These are phyloP conservation scores for Astraeus odoratus DNA, from an alignment of 768 basidiomycete species.

Conservation along the genomic window DNA sequence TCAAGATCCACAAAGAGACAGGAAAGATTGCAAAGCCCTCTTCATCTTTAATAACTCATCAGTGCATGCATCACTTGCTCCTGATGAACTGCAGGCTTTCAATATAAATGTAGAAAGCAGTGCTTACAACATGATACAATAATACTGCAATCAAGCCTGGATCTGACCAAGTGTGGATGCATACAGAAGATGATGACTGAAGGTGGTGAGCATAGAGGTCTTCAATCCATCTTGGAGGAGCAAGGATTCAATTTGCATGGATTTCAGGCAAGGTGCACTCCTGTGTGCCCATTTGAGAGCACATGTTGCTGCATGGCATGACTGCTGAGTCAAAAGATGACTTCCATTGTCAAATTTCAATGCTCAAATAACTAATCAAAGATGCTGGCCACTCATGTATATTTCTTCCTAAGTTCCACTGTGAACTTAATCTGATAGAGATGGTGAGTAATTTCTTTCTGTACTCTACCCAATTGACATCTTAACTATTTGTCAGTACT, in stretches of 20 bases:
- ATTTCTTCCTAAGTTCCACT: conserved; percentile 13
- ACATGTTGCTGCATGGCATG: conserved; percentile 17
- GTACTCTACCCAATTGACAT: background rate
- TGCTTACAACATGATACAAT: conserved; percentile 12
- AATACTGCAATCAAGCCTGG: conserved; percentile 15
- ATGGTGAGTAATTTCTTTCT: conserved; percentile 5
- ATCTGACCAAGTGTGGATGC: conserved; percentile 1
- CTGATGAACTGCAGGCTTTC: conserved; percentile 18
- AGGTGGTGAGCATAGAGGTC: conserved; percentile 17
- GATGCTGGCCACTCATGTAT: conserved; percentile 12
- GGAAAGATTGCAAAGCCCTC: conserved; percentile 14
- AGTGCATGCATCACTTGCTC: conserved; percentile 4
- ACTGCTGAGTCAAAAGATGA: conserved; percentile 15
- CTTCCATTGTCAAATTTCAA: conserved; percentile 15
- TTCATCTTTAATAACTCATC: conserved; percentile 9
- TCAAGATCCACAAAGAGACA: conserved; percentile 28
- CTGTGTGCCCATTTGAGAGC: conserved; percentile 12
- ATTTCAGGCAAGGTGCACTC: conserved; percentile 31
- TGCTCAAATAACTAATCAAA: conserved; percentile 15
- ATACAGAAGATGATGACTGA: conserved; percentile 30
- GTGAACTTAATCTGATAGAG: conserved; percentile 9
- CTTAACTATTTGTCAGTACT: conserved; percentile 18
- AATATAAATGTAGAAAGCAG: conserved; percentile 24
- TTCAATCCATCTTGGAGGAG: conserved; percentile 20
- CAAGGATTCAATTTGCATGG: conserved; percentile 30